Percentiles rank a stretch among this genome's conserved stretches.
Conservation (phyloP, 345 rosid genomes). For the Boechera stricta region DNA sequence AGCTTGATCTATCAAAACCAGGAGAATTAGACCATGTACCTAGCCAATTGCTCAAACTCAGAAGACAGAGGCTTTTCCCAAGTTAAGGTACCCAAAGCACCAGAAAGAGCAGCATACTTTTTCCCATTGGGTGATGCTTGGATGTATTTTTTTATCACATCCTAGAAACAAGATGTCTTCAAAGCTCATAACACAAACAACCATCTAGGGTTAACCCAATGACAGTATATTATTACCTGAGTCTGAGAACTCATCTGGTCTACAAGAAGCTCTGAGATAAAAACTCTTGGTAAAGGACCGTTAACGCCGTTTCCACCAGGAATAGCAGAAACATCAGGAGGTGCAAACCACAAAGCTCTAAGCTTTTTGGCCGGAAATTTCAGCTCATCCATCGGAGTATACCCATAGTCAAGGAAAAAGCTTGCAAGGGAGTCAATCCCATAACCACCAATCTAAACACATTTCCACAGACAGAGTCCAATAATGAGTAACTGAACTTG, state of each 20-base stretch:
- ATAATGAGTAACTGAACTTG: neutral
- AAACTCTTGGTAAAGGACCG: slow-evolving; percentile 88
- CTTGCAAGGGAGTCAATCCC: slow-evolving; percentile 85
- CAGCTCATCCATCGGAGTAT: slow-evolving; percentile 71
- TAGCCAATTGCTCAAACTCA: slow-evolving; percentile 82
- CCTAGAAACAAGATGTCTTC: slow-evolving; percentile 52
- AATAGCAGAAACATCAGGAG: slow-evolving; percentile 54
- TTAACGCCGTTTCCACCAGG: slow-evolving; percentile 59
- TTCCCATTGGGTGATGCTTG: slow-evolving; percentile 52
- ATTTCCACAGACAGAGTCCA: neutral
- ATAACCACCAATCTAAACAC: slow-evolving; percentile 65
- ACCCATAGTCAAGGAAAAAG: slow-evolving; percentile 84
- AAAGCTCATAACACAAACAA: slow-evolving; percentile 17
- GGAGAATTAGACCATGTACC: slow-evolving; percentile 48
- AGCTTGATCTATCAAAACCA: neutral
- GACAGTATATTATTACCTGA: slow-evolving; percentile 52
- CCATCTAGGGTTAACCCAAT: neutral
- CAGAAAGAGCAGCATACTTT: slow-evolving; percentile 75
- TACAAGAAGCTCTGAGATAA: slow-evolving; percentile 92
- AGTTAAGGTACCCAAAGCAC: slow-evolving; percentile 79
- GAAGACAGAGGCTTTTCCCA: slow-evolving; percentile 78
- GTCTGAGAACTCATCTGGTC: slow-evolving; percentile 74
- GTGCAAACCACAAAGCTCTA: slow-evolving; percentile 94
- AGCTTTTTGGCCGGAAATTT: slow-evolving; percentile 92
- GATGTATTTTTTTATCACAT: slow-evolving; percentile 70